Evolutionary conservation across 1,284 basidiomycete species (phyloP), one percentile per base, ranked within the genome.

Genomic region (Heterobasidion occidentale): DNA sequence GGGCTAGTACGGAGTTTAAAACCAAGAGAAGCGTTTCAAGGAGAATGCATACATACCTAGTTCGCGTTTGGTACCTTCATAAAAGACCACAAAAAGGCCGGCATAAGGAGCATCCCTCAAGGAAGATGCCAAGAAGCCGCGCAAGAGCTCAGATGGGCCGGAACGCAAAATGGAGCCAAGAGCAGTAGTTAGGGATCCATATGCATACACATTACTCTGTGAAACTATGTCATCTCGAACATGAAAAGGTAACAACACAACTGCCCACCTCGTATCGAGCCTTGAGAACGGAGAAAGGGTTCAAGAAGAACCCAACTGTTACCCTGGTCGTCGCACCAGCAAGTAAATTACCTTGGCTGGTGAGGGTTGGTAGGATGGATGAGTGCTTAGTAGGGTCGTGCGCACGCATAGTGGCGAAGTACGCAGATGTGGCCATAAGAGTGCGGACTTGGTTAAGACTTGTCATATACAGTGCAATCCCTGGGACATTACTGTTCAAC

Each of bases 101-200:
- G 96, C 95, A 65, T 98, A 96, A 0, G 96, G 97, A 2, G 96
- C 96, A 68, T 99, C 96, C 42, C 96, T 81, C 20, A 96, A 75
- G 0, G 94, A 92, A 1, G 94, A 95, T 0, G 95, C 93, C 36
- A 91, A 71, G 65, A 97, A 91, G 0, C 95, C 96, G 56, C 92
- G 86, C 67, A 95, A 87, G 36, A 97, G 77, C 58, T 94, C 94
- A 38, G 83, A 79, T 2, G 92, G 81, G 0, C 96, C 94, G 50
- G 80, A 80, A 9, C 81, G 81, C 4, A 81, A 71, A 20, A 98
- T 81, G 1, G 82, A 77, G 5, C 74, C 58, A 56, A 92, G 71
- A 0, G 90, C 88, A 46, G 78, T 75, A 9, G 75, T 67, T 17
- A 95, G 71, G 46, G 82, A 87, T 51, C 76, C 73, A 65, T 95